Conservation (phyloP, 2,329 filamentous ascomycete species). For the Pseudogymnoascus sp. region DNA sequence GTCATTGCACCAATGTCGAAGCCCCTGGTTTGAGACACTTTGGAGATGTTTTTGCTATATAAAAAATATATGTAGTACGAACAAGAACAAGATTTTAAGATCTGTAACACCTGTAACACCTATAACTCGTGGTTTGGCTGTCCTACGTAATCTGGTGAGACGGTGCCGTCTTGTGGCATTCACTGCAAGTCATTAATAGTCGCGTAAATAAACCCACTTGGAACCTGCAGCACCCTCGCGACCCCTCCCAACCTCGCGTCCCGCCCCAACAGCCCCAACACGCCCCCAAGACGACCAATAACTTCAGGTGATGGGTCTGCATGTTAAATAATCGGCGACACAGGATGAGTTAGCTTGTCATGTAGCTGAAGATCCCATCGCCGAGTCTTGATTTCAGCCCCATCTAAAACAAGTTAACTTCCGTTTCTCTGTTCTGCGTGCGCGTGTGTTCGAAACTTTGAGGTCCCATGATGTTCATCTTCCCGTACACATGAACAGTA, state of each 20-base stretch:
- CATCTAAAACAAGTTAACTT: constrained; percentile 3
- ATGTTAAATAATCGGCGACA: not conserved
- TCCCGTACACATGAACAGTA: constrained; percentile 3
- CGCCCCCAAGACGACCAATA: not conserved
- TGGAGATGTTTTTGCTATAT: not conserved
- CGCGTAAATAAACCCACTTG: constrained; percentile 5
- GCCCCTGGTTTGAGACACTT: constrained; percentile 36
- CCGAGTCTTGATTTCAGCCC: not conserved
- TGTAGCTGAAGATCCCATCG: not conserved
- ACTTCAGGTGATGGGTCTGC: not conserved
- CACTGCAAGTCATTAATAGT: not conserved
- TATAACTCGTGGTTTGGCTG: not conserved
- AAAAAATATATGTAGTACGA: not conserved
- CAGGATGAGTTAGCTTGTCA: not conserved
- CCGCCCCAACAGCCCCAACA: not conserved
- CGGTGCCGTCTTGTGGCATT: not conserved
- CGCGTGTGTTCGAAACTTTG: not conserved
- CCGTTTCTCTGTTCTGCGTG: constrained; percentile 1
- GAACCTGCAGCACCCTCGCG: not conserved
- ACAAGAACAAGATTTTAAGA: not conserved
- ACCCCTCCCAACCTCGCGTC: not conserved
- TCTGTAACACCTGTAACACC: not conserved
- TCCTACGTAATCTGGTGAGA: not conserved
- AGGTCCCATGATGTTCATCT: constrained; percentile 3
- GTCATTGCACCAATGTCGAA: constrained; percentile 81